Conservation (phyloP, 768 basidiomycete genomes). For the Cystobasidium ongulense region DNA sequence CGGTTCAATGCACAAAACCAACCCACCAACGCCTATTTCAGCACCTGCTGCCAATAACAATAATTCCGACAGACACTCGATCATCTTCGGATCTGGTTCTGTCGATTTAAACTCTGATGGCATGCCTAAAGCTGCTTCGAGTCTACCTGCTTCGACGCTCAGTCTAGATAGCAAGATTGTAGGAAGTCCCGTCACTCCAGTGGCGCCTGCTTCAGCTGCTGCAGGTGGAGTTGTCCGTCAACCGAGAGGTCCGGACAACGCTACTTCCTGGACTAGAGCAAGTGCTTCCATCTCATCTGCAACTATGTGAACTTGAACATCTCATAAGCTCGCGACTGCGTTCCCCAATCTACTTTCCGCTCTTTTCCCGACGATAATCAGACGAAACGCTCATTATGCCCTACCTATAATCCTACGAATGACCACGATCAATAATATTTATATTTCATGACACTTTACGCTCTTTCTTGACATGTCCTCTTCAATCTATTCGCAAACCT, state of each 20-base stretch:
- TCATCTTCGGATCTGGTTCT: background rate
- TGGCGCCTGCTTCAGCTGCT: background rate
- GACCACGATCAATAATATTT: no score
- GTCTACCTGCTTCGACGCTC: background rate
- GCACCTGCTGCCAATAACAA: background rate
- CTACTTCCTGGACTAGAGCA: conserved; percentile 2
- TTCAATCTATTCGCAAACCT: no score
- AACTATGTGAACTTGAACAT: background rate
- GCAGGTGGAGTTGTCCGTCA: conserved; percentile 2
- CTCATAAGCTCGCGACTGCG: no score
- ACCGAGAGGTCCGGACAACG: conserved; percentile 18
- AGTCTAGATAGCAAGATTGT: conserved; percentile 11
- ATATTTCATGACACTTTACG: no score
- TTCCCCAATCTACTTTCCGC: no score
- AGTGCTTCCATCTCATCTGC: background rate
- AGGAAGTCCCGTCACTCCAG: conserved; percentile 13
- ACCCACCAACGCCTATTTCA: background rate
- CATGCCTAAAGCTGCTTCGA: background rate
- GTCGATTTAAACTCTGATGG: background rate
- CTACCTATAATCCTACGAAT: no score
- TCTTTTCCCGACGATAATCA: no score
- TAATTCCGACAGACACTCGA: background rate
- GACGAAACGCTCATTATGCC: no score
- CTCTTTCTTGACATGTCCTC: no score
- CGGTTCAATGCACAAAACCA: background rate